Evolutionary conservation across 202 grass and related monocot genomes (phyloP).

Genomic region (Hordeum pubiflorum): DNA sequence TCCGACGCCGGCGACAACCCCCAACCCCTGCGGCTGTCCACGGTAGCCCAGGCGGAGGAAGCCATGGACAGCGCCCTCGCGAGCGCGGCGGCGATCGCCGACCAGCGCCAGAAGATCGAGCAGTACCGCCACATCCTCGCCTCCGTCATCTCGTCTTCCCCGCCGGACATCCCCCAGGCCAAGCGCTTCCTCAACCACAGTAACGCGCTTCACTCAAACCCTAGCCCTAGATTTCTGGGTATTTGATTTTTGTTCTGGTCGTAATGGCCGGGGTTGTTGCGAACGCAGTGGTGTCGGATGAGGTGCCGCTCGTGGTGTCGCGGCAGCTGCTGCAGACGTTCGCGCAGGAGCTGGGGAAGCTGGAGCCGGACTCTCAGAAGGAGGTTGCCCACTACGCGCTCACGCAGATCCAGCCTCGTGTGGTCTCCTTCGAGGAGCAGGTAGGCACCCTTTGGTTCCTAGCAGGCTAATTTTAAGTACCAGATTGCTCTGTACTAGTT

Average conservation of each 20-base stretch:
- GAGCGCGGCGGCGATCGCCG: conserved; percentile 60
- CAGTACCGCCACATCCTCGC: conserved; percentile 94
- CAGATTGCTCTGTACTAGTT: not conserved
- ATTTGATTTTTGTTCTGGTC: not conserved
- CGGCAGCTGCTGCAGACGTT: conserved; percentile 93
- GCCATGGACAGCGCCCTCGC: conserved; percentile 76
- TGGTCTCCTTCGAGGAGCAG: conserved; percentile 98
- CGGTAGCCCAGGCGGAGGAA: not conserved
- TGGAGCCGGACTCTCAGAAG: conserved; percentile 82
- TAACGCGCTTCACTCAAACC: conserved; percentile 18
- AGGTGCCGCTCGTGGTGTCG: conserved; percentile 88
- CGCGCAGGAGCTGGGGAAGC: conserved; percentile 78
- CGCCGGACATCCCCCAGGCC: conserved; percentile 70
- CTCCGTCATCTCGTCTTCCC: conserved; percentile 68
- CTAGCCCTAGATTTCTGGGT: not conserved
- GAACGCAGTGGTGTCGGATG: conserved; percentile 80
- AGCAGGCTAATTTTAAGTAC: not conserved
- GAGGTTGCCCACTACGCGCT: conserved; percentile 88
- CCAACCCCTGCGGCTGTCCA: not conserved
- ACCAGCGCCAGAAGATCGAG: conserved; percentile 97
- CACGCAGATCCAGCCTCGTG: conserved; percentile 91
- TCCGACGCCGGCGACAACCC: conserved; percentile 6
- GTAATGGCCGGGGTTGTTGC: conserved; percentile 5
- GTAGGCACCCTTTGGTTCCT: conserved; percentile 30
- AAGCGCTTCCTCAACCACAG: conserved; percentile 96